Evolutionary conservation across 2,329 filamentous ascomycete species (phyloP).

Genomic region (Dactylellina sp.): DNA sequence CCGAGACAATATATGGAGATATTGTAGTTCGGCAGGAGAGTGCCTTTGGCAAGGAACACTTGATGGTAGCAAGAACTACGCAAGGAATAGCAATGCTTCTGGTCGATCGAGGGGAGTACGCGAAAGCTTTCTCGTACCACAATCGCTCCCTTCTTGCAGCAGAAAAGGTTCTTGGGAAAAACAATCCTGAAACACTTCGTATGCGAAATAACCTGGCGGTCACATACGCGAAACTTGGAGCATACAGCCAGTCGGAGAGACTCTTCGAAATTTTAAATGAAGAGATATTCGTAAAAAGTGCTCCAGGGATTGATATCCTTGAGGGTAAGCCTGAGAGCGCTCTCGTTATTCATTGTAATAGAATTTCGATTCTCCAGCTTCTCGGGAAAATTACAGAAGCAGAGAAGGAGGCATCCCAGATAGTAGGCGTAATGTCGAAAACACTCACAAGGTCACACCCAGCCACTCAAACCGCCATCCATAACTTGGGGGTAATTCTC

Average conservation of each 20-base stretch:
- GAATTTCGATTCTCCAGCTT: background rate
- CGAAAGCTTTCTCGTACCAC: background rate
- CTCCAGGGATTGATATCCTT: background rate
- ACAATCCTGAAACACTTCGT: background rate
- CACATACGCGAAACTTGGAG: background rate
- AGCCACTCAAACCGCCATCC: background rate
- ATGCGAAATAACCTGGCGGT: background rate
- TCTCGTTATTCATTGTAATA: background rate
- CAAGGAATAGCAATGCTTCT: background rate
- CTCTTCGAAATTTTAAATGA: background rate
- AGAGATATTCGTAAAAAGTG: background rate
- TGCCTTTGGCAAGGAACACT: background rate
- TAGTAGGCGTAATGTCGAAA: background rate
- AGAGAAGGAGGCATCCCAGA: background rate
- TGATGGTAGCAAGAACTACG: background rate
- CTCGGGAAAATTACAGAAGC: background rate
- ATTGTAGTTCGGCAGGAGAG: background rate
- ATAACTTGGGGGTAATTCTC: background rate
- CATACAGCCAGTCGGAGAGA: background rate
- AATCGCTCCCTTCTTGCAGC: background rate
- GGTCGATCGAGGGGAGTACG: background rate
- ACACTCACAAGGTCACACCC: background rate
- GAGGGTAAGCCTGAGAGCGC: constrained; percentile 1
- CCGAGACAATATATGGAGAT: background rate
- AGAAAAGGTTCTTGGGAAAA: background rate